phyloP scores from a whole-genome alignment of 257 asterid genomes.

The Forsythia viridissima region DNA sequence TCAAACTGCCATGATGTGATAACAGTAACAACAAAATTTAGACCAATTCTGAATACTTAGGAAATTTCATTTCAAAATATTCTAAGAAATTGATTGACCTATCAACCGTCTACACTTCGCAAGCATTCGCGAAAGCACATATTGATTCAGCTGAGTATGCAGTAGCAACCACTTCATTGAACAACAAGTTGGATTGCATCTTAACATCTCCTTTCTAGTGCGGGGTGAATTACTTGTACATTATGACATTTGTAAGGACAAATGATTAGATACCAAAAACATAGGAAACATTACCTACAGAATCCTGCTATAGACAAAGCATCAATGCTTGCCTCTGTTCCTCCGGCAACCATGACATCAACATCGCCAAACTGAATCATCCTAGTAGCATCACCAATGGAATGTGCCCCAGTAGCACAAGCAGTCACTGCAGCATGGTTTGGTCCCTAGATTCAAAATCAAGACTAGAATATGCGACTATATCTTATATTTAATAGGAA shows the following conservation, averaged over 20 bases:
- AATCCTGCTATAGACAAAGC: slow-evolving; percentile 98
- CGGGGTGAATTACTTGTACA: neutral
- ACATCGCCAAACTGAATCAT: slow-evolving; percentile 98
- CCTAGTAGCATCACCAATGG: slow-evolving; percentile 91
- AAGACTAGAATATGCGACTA: slow-evolving; percentile 46
- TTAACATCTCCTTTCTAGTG: neutral
- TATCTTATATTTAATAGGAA: slow-evolving; percentile 26
- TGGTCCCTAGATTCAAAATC: slow-evolving; percentile 91
- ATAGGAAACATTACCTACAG: slow-evolving; percentile 62
- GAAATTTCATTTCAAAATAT: neutral
- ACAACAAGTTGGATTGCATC: slow-evolving; percentile 3
- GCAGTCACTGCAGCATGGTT: slow-evolving; percentile 99
- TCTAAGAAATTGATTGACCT: neutral
- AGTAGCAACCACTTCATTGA: neutral
- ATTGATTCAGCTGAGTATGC: slow-evolving; percentile 5
- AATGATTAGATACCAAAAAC: slow-evolving; percentile 8
- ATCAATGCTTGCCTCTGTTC: slow-evolving; percentile 97
- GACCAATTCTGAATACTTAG: neutral
- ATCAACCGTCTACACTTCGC: slow-evolving; percentile 2
- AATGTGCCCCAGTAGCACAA: slow-evolving; percentile 99
- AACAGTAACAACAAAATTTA: neutral
- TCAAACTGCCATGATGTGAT: neutral
- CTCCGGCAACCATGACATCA: slow-evolving; percentile 98
- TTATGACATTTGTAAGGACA: slow-evolving; percentile 3
- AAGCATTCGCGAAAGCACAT: neutral